These are phyloP conservation scores for Ustilago curta DNA, from an alignment of 1,284 basidiomycete species.

Conservation along the genomic window DNA sequence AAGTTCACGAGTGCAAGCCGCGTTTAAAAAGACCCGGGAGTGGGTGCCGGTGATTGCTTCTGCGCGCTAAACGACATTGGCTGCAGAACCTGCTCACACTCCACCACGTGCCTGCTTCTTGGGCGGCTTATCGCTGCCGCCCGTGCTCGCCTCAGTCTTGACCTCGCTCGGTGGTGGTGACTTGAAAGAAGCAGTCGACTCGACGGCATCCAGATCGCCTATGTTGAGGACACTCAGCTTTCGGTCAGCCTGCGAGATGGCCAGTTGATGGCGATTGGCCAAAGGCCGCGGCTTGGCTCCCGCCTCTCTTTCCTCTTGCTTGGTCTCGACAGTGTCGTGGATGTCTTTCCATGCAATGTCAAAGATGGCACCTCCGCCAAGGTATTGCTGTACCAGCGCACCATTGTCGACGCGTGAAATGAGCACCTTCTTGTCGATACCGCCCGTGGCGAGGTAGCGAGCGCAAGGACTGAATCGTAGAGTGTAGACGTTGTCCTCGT, in stretches of 20 bases:
- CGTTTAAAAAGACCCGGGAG: no score
- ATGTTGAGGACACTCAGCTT: slow-evolving; percentile 62
- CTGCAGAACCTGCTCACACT: slow-evolving; percentile 5
- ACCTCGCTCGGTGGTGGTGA: slow-evolving; percentile 22
- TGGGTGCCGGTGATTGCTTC: no score
- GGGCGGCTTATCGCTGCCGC: slow-evolving; percentile 33
- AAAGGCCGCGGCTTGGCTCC: slow-evolving; percentile 15
- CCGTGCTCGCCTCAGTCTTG: slow-evolving; percentile 23
- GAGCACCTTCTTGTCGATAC: slow-evolving; percentile 63
- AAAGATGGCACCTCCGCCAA: slow-evolving; percentile 53
- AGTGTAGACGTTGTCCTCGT: slow-evolving; percentile 65
- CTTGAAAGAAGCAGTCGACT: slow-evolving; percentile 28
- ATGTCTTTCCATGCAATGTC: slow-evolving; percentile 53
- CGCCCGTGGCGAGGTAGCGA: slow-evolving; percentile 65
- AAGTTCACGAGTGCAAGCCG: not conserved
- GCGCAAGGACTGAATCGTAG: slow-evolving; percentile 65
- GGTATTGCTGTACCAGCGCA: slow-evolving; percentile 51
- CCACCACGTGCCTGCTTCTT: slow-evolving; percentile 44
- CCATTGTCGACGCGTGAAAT: slow-evolving; percentile 59
- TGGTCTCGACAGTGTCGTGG: slow-evolving; percentile 31
- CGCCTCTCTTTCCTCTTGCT: slow-evolving; percentile 43
- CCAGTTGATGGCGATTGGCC: slow-evolving; percentile 54
- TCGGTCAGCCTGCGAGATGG: slow-evolving; percentile 63
- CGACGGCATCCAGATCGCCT: slow-evolving; percentile 33
- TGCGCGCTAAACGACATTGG: no score